Percentiles rank a stretch among this genome's conserved stretches.
phyloP scores from a whole-genome alignment of 1,284 basidiomycete genomes.

The Meripilus lineatus region DNA sequence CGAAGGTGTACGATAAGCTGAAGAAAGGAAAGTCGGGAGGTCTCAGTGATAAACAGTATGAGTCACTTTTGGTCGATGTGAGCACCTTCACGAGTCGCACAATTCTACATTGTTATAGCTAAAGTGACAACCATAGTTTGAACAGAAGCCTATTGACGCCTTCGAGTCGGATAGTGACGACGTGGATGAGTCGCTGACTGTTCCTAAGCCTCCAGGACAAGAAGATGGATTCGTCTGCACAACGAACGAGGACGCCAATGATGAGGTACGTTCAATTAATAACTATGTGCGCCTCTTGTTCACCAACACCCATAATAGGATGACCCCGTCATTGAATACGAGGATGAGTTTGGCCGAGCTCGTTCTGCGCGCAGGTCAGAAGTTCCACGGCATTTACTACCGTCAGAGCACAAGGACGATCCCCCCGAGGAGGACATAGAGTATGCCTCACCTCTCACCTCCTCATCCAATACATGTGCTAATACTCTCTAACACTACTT shows the following conservation, averaged over 20 bases:
- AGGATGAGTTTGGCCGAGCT: slow-evolving; percentile 81
- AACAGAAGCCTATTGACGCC: slow-evolving; percentile 51
- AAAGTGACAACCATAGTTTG: slow-evolving; percentile 50
- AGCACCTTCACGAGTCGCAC: slow-evolving; percentile 22
- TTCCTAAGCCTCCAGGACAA: slow-evolving; percentile 42
- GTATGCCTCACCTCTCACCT: slow-evolving; percentile 15
- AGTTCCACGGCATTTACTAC: slow-evolving; percentile 63
- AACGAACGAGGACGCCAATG: too few relatives aligned
- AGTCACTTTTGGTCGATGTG: slow-evolving; percentile 80
- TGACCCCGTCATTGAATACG: slow-evolving; percentile 79
- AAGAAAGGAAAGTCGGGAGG: slow-evolving; percentile 78
- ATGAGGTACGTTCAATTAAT: too few relatives aligned
- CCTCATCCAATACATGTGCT: slow-evolving; percentile 6
- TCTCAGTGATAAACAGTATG: slow-evolving; percentile 72
- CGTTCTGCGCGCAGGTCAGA: slow-evolving; percentile 69
- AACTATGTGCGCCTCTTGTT: slow-evolving; percentile 1
- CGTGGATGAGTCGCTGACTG: slow-evolving; percentile 63
- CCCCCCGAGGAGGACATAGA: slow-evolving; percentile 22
- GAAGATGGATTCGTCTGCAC: slow-evolving; percentile 31
- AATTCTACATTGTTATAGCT: background rate
- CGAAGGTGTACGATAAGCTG: slow-evolving; percentile 79
- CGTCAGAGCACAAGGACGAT: slow-evolving; percentile 19
- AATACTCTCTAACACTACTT: slow-evolving; percentile 3
- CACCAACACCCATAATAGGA: slow-evolving; percentile 41
- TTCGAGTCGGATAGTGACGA: slow-evolving; percentile 61